Evolutionary conservation across 2,329 filamentous ascomycete genomes (phyloP).

Genomic region (Cladobotryum mycophilum): DNA sequence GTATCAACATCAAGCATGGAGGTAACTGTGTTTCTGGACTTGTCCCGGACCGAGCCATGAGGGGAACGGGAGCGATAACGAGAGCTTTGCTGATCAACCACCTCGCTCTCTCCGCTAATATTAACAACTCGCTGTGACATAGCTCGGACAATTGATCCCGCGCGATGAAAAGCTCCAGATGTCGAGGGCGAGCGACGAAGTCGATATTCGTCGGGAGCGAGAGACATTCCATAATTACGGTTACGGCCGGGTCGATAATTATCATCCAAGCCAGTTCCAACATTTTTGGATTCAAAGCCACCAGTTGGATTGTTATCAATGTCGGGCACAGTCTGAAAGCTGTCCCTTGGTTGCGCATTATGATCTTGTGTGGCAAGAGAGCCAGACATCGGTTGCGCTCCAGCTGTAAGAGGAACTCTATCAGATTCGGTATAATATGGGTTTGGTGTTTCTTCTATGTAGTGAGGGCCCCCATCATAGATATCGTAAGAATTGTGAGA

Average conservation of each 20-base stretch:
- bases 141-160: conserved; percentile 69
- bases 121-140: conserved; percentile 99
- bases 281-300: conserved; percentile 47
- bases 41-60: conserved; percentile 34
- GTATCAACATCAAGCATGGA: conserved; percentile 38
- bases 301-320: conserved; percentile 50
- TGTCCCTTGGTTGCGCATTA: conserved; percentile 42
- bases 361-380: conserved; percentile 35
- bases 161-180: conserved; percentile 58
- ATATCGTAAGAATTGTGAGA: conserved; percentile 24
- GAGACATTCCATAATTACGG: conserved; percentile 51
- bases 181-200: conserved; percentile 58
- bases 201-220: conserved; percentile 45
- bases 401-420: conserved; percentile 49
- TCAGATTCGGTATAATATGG: conserved; percentile 49
- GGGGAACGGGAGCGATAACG: conserved; percentile 54
- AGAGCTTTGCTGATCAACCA: conserved; percentile 65
- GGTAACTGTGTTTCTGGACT: conserved; percentile 18
- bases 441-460: conserved; percentile 27
- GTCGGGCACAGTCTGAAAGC: conserved; percentile 52
- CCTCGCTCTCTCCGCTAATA: conserved; percentile 84
- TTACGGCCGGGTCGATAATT: conserved; percentile 45
- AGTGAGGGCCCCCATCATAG: conserved; percentile 26
- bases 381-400: conserved; percentile 49
- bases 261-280: conserved; percentile 51